A percentile compares a stretch with the other conserved stretches of the same genome.
phyloP scores from a whole-genome alignment of 306 rosid genomes.

The Prunus salicina region DNA sequence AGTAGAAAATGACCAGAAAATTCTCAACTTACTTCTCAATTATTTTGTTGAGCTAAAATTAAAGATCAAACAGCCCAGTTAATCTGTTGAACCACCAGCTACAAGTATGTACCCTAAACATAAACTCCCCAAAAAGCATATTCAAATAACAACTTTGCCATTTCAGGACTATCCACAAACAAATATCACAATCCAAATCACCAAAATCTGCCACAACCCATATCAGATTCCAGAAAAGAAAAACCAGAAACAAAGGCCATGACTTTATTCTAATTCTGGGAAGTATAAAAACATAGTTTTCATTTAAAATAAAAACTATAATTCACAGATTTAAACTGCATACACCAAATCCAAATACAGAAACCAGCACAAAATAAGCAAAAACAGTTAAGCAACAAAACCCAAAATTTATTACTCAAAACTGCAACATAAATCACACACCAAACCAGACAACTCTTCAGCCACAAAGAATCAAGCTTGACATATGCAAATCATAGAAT shows the following conservation, averaged over 20 bases:
- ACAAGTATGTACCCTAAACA: background rate
- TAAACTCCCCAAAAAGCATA: background rate
- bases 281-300: background rate
- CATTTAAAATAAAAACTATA: background rate
- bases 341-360: background rate
- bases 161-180: slow-evolving; percentile 3
- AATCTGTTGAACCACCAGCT: background rate
- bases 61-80: slow-evolving; percentile 7
- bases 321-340: slow-evolving; percentile 5
- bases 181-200: background rate
- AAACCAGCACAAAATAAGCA: background rate
- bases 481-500: background rate
- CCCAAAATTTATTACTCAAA: background rate
- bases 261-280: background rate
- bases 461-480: slow-evolving; percentile 15
- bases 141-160: background rate
- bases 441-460: background rate
- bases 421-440: background rate
- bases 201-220: slow-evolving; percentile 16
- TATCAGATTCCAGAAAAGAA: slow-evolving; percentile 2
- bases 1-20: slow-evolving; percentile 3
- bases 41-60: slow-evolving; percentile 6
- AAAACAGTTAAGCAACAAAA: background rate
- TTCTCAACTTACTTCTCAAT: slow-evolving; percentile 2
- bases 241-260: background rate